phyloP scores from a whole-genome alignment of 495 filamentous ascomycete species.

The Hyaloscypha hepaticicola region DNA sequence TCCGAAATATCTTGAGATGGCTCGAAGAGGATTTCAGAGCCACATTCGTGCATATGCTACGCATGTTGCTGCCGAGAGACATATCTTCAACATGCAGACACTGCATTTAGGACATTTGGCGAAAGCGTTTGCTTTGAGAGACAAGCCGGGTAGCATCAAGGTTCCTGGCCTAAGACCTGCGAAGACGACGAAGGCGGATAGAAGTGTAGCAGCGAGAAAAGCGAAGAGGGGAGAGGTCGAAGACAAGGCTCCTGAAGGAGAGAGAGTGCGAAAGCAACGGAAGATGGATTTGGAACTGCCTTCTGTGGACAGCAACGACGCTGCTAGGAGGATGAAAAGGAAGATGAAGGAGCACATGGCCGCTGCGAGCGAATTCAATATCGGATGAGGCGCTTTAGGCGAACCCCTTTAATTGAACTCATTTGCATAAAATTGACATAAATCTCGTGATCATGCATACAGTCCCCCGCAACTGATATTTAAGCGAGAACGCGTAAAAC shows the following conservation, averaged over 20 bases:
- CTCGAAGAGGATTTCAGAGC: slow-evolving; percentile 79
- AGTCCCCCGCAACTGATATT: too few relatives aligned
- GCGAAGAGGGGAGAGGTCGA: slow-evolving; percentile 38
- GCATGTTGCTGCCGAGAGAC: slow-evolving; percentile 78
- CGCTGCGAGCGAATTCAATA: slow-evolving; percentile 81
- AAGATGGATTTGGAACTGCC: slow-evolving; percentile 32
- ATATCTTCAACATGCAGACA: slow-evolving; percentile 82
- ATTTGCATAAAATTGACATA: not conserved
- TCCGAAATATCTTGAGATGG: slow-evolving; percentile 64
- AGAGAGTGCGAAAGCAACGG: slow-evolving; percentile 30
- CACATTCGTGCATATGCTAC: slow-evolving; percentile 95
- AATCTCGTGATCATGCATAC: not conserved
- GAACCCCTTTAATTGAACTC: not conserved
- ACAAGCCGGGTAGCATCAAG: slow-evolving; percentile 83
- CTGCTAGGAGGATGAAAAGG: slow-evolving; percentile 69
- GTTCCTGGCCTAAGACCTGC: slow-evolving; percentile 56
- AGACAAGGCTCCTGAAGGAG: slow-evolving; percentile 32
- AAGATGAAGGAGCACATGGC: slow-evolving; percentile 80
- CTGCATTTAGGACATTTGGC: slow-evolving; percentile 92
- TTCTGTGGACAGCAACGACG: slow-evolving; percentile 56
- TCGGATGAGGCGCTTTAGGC: slow-evolving; percentile 54
- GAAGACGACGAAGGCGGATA: slow-evolving; percentile 33
- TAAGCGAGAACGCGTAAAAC: too few relatives aligned
- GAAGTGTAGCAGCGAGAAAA: slow-evolving; percentile 32
- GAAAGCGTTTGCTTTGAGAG: slow-evolving; percentile 86